phyloP scores from a whole-genome alignment of 2,329 filamentous ascomycete species.

The Davidsoniella australis region DNA sequence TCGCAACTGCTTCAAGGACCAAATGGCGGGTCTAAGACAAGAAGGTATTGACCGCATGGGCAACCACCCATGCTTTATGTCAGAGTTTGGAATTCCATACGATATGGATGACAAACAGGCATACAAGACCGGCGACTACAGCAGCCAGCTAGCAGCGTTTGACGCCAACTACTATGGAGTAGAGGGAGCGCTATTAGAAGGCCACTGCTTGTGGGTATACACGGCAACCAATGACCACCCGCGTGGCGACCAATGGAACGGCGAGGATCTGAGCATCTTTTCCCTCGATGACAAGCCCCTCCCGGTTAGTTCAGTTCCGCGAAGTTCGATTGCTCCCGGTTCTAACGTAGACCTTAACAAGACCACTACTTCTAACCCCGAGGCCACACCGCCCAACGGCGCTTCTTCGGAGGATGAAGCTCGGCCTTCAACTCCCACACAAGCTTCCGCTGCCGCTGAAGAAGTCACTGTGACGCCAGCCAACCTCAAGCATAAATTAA shows the following conservation, averaged over 20 bases:
- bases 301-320: slow-evolving; percentile 31
- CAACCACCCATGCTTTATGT: slow-evolving; percentile 73
- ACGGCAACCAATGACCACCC: slow-evolving; percentile 67
- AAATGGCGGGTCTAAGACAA: slow-evolving; percentile 63
- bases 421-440: neutral
- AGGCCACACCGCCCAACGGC: neutral
- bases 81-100: slow-evolving; percentile 93
- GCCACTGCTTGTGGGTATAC: slow-evolving; percentile 84
- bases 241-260: slow-evolving; percentile 92
- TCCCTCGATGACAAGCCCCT: slow-evolving; percentile 63
- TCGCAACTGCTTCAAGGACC: slow-evolving; percentile 78
- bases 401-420: neutral
- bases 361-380: neutral
- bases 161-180: slow-evolving; percentile 92
- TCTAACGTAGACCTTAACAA: slow-evolving; percentile 10
- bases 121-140: slow-evolving; percentile 90
- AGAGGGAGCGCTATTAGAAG: slow-evolving; percentile 68
- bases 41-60: slow-evolving; percentile 84
- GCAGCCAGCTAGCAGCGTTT: slow-evolving; percentile 78
- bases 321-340: slow-evolving; percentile 8
- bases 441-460: slow-evolving; percentile 20
- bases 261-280: slow-evolving; percentile 84
- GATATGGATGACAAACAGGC: slow-evolving; percentile 97
- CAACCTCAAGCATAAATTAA: slow-evolving; percentile 60
- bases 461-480: slow-evolving; percentile 49